Evolutionary conservation across 176 grass and related monocot species (phyloP).

Genomic region (barley (Hordeum vulgare)): MorexV3_pseudomolecules_assembly NC_058520.1:565526830-565527329

Average conservation of each 20-base stretch:
- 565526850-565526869: constrained; percentile 17
- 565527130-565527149: background rate
- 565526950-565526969: too few relatives aligned
- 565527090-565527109: background rate
- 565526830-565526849: background rate
- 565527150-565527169: background rate
- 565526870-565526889: too few relatives aligned
- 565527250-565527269: background rate
- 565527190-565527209: background rate
- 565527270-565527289: background rate
- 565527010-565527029: too few relatives aligned
- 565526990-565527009: too few relatives aligned
- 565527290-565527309: background rate
- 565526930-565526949: too few relatives aligned
- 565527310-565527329: background rate
- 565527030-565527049: too few relatives aligned
- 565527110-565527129: background rate
- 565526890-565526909: too few relatives aligned
- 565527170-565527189: background rate
- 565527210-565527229: background rate
- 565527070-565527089: background rate
- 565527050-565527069: too few relatives aligned
- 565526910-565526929: too few relatives aligned
- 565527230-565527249: background rate
- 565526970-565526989: too few relatives aligned